Percentiles rank a stretch among this genome's conserved stretches.
Conservation (phyloP, 169 alveolate genomes). For the Ichthyophthirius multifiliis region DNA sequence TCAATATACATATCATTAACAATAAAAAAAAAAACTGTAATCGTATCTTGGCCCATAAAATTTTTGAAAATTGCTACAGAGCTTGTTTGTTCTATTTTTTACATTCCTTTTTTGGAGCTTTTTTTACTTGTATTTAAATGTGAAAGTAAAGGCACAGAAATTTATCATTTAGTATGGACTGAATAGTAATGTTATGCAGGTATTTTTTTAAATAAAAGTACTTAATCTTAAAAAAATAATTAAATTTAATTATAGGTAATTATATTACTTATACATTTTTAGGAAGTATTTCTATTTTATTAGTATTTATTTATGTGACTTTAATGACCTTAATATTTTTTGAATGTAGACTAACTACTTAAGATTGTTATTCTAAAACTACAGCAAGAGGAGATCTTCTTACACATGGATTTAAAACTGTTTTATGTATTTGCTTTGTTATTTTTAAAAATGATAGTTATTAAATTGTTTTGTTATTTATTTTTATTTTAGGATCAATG, state of each 20-base stretch:
- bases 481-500: not conserved
- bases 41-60: not conserved
- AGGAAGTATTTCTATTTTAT: not conserved
- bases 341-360: slow-evolving; percentile 1
- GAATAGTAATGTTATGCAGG: not conserved
- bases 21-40: not conserved
- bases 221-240: not conserved
- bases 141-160: not conserved
- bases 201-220: not conserved
- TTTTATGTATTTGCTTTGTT: not conserved
- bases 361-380: not conserved
- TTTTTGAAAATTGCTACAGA: not conserved
- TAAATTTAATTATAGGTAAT: not conserved
- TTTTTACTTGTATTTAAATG: not conserved
- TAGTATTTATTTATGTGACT: not conserved
- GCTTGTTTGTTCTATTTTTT: not conserved
- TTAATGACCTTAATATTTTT: not conserved
- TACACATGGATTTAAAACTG: not conserved
- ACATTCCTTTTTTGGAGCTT: not conserved
- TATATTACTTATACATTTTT: not conserved
- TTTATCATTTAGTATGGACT: not conserved
- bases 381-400: slow-evolving; percentile 9
- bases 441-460: not conserved
- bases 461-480: not conserved
- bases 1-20: not conserved